Conservation (phyloP, 805 yeast species). For the Barnettozyma californica region DNA sequence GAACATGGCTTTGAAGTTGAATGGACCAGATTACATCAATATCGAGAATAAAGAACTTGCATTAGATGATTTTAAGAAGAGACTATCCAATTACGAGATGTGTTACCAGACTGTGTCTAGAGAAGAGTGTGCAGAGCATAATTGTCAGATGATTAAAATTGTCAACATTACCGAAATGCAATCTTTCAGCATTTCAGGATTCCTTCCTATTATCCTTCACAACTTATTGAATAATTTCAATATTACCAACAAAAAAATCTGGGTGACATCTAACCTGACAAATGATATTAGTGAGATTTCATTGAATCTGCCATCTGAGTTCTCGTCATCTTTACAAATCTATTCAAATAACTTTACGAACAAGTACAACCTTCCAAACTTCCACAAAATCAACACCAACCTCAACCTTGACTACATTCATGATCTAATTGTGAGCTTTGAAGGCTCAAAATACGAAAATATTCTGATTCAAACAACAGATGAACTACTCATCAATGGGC, state of each 20-base stretch:
- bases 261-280: slow-evolving; percentile 10
- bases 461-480: slow-evolving; percentile 19
- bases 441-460: slow-evolving; percentile 10
- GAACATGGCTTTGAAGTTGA: slow-evolving; percentile 28
- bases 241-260: slow-evolving; percentile 20
- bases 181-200: slow-evolving; percentile 45
- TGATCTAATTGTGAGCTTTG: slow-evolving; percentile 20
- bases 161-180: slow-evolving; percentile 55
- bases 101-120: slow-evolving; percentile 44
- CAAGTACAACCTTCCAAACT: slow-evolving; percentile 2
- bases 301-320: slow-evolving; percentile 3
- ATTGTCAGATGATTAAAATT: slow-evolving; percentile 55
- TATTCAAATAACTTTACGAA: slow-evolving; percentile 7
- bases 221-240: slow-evolving; percentile 19
- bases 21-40: slow-evolving; percentile 28
- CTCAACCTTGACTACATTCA: slow-evolving; percentile 18
- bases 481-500: slow-evolving; percentile 18
- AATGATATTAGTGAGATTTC: slow-evolving; percentile 1
- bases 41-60: slow-evolving; percentile 19
- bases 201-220: slow-evolving; percentile 16
- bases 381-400: background rate
- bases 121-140: slow-evolving; percentile 37
- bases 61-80: slow-evolving; percentile 33
- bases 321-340: slow-evolving; percentile 4
- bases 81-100: slow-evolving; percentile 46